A percentile compares a stretch with the other conserved stretches of the same genome.
phyloP scores from a whole-genome alignment of 805 yeast genomes.

The Candida ascalaphidarum region DNA sequence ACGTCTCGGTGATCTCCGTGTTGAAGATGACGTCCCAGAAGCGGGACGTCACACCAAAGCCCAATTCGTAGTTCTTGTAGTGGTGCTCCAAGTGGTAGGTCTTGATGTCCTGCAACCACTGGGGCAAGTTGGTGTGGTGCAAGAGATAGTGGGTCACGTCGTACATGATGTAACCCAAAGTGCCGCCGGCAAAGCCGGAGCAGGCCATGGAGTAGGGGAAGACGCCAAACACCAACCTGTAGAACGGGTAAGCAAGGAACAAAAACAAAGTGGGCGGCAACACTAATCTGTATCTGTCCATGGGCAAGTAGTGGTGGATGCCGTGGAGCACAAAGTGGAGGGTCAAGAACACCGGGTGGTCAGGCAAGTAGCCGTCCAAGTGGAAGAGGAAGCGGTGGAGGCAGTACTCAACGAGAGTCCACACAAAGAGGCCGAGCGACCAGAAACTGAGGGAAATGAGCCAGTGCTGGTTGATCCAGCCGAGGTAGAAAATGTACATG shows the following conservation, averaged over 20 bases:
- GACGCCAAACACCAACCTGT: constrained; percentile 62
- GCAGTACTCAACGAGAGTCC: constrained; percentile 88
- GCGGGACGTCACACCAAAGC: constrained; percentile 90
- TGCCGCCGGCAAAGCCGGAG: constrained; percentile 92
- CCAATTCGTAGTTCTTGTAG: constrained; percentile 92
- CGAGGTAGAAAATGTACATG: constrained; percentile 50
- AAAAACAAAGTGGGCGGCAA: constrained; percentile 91
- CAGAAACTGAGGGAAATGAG: constrained; percentile 49
- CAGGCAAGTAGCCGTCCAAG: constrained; percentile 80
- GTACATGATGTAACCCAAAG: constrained; percentile 85
- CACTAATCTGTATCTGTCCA: constrained; percentile 89
- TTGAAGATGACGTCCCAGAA: constrained; percentile 93
- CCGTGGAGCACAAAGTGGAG: constrained; percentile 91
- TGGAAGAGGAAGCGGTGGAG: constrained; percentile 92
- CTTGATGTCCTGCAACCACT: constrained; percentile 67
- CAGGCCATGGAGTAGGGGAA: constrained; percentile 82
- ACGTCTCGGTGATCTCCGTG: constrained; percentile 57
- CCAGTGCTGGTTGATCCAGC: constrained; percentile 41
- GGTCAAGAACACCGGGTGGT: constrained; percentile 63
- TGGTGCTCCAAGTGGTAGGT: constrained; percentile 95
- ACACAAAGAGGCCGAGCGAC: constrained; percentile 74
- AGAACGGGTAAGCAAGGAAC: constrained; percentile 70
- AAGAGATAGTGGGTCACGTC: constrained; percentile 91
- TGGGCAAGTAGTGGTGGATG: constrained; percentile 93
- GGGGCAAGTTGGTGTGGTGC: constrained; percentile 83